Conservation (phyloP, 1,284 basidiomycete genomes). For the Malassezia pachydermatis region DNA sequence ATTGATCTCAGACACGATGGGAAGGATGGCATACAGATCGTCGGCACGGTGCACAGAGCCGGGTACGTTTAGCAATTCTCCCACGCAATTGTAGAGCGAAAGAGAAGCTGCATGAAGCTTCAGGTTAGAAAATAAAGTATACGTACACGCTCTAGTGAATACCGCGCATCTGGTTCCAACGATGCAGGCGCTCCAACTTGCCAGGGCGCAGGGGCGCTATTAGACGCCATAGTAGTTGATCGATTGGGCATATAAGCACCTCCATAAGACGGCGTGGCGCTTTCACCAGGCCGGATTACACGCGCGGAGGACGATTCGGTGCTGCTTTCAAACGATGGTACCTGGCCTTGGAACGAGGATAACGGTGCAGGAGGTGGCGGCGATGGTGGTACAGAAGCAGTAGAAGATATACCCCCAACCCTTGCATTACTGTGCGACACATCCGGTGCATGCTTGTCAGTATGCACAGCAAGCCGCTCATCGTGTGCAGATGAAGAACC, state of each 20-base stretch:
- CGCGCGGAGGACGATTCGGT: too few relatives aligned
- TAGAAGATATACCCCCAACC: too few relatives aligned
- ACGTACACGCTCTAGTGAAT: conserved; percentile 14
- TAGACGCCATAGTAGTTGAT: too few relatives aligned
- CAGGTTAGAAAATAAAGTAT: background rate
- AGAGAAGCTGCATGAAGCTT: conserved; percentile 28
- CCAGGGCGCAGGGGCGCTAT: background rate
- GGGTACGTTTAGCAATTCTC: conserved; percentile 26
- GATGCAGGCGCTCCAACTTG: background rate
- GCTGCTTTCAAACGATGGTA: too few relatives aligned
- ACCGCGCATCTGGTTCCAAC: conserved; percentile 4
- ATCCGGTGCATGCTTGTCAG: too few relatives aligned
- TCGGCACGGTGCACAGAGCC: conserved; percentile 18
- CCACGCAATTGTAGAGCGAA: conserved; percentile 29
- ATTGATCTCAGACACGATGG: conserved; percentile 30
- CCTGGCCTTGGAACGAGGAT: background rate
- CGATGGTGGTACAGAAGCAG: background rate
- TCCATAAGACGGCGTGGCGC: too few relatives aligned
- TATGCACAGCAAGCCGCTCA: too few relatives aligned
- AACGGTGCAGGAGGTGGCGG: conserved; percentile 11
- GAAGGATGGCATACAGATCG: conserved; percentile 25
- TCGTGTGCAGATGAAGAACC: too few relatives aligned
- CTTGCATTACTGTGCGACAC: too few relatives aligned
- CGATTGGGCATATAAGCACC: too few relatives aligned
- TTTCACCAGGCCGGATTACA: too few relatives aligned